Conservation (phyloP, 1,139 yeast genomes). For the Suhomyces guaymorum region DNA sequence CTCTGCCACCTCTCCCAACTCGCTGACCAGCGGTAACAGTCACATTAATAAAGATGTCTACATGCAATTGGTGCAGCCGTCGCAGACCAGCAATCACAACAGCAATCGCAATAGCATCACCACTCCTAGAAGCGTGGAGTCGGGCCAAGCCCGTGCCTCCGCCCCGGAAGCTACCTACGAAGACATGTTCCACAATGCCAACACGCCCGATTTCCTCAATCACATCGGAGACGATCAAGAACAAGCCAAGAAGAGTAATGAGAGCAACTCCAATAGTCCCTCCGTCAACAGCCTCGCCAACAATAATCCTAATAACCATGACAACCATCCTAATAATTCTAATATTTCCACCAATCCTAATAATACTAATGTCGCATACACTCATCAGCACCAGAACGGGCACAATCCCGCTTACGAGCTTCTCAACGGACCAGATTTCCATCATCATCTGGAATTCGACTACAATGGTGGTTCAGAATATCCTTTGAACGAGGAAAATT, state of each 20-base stretch:
- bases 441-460: slow-evolving; percentile 9
- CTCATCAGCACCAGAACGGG: slow-evolving; percentile 12
- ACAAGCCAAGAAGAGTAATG: slow-evolving; percentile 1
- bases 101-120: slow-evolving; percentile 5
- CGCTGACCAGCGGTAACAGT: slow-evolving; percentile 26
- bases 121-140: slow-evolving; percentile 12
- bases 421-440: slow-evolving; percentile 7
- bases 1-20: slow-evolving; percentile 20
- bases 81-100: slow-evolving; percentile 3
- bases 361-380: slow-evolving; percentile 10
- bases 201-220: slow-evolving; percentile 35
- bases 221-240: slow-evolving; percentile 7
- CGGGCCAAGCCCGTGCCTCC: slow-evolving; percentile 3
- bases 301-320: neutral
- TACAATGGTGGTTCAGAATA: slow-evolving; percentile 7
- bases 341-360: too few species aligned
- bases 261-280: slow-evolving; percentile 8
- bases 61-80: slow-evolving; percentile 9
- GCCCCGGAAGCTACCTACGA: slow-evolving; percentile 7
- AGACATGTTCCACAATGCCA: slow-evolving; percentile 19
- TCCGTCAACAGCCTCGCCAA: neutral
- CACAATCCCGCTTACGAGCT: slow-evolving; percentile 8
- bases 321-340: too few species aligned
- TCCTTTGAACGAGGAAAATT: slow-evolving; percentile 2
- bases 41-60: slow-evolving; percentile 11